Evolutionary conservation across 2,329 filamentous ascomycete species (phyloP).

Genomic region (Stylonectria norvegica): DNA sequence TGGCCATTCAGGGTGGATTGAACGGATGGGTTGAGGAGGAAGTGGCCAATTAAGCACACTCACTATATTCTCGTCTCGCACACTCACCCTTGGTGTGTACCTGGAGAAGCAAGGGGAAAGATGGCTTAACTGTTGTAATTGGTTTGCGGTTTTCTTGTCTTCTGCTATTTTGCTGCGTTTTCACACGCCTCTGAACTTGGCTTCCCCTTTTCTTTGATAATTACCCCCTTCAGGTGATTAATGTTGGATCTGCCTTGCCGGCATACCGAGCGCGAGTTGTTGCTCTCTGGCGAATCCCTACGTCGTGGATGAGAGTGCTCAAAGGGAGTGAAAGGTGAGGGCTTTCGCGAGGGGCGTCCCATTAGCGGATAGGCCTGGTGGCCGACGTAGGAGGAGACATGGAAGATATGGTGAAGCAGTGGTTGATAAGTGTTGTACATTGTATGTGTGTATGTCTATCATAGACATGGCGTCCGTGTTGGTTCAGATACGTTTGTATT

Average conservation of each 20-base stretch:
- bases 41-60: slow-evolving; percentile 51
- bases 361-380: no score
- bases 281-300: not conserved
- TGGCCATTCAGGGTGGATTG: slow-evolving; percentile 61
- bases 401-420: no score
- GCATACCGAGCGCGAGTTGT: slow-evolving; percentile 11
- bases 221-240: slow-evolving; percentile 32
- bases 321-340: no score
- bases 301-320: no score
- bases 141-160: slow-evolving; percentile 24
- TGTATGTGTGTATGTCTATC: slow-evolving; percentile 28
- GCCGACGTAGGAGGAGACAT: no score
- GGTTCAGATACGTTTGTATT: slow-evolving; percentile 23
- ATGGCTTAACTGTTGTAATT: slow-evolving; percentile 44
- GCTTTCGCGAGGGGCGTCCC: no score
- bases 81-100: slow-evolving; percentile 16
- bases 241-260: slow-evolving; percentile 25
- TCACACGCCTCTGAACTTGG: slow-evolving; percentile 20
- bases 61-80: slow-evolving; percentile 21
- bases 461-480: slow-evolving; percentile 25
- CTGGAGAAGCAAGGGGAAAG: slow-evolving; percentile 28
- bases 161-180: slow-evolving; percentile 26
- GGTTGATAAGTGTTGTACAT: slow-evolving; percentile 22
- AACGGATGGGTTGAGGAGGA: slow-evolving; percentile 69
- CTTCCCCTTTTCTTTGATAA: slow-evolving; percentile 32